Evolutionary conservation across 768 basidiomycete genomes (phyloP), one percentile per base, ranked within the genome.

Genomic region (Exsudoporus frostii): DNA sequence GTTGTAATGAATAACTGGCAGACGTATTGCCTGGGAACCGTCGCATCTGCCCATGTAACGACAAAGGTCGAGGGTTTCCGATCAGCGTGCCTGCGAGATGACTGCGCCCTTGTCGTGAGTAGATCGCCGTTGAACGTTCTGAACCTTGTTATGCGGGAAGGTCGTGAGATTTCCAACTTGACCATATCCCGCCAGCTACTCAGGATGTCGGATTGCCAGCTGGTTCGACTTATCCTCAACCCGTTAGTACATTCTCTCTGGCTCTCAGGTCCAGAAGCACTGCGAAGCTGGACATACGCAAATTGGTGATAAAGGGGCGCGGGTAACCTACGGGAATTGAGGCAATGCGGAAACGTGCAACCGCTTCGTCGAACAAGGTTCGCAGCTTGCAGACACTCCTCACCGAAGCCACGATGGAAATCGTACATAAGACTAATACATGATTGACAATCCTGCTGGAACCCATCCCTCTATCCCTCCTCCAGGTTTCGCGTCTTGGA

Each of bases 381-480:
- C 58, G 53, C 56, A 58, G 38, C 55, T 50, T 25, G 49, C 46
- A 56, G 50, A 54, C 59, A 32, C 53, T 64, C 69, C 69, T 72
- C 69, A 33, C 69, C 65, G 57, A 68, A 65, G 56, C 69, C 69
- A 70, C 69, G 69, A 66, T 68, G 68, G 56, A 55, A 60, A 60
- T 56, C 55, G 43, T 66, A 70, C 69, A 66, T 70, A 70, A 58
- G 54, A 45, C 51, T 24, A 47, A 7, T 54, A 45, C 45, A 49
- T 54, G 50, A 52, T 61, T 53, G 42, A 6, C 45, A 42, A 13
- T 5, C 42, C 56, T 47, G 58, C 60, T 65, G 54, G 58, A 57
- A 40, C 50, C 50, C 56, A 13, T 40, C 42, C 55, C 27, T 44
- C 43, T 40, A 17, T 52, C 48, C 50, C 49, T 47, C 51, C 56